phyloP scores from a whole-genome alignment of 352 stramenopile genomes.

The Phytophthora hibernalis region DNA sequence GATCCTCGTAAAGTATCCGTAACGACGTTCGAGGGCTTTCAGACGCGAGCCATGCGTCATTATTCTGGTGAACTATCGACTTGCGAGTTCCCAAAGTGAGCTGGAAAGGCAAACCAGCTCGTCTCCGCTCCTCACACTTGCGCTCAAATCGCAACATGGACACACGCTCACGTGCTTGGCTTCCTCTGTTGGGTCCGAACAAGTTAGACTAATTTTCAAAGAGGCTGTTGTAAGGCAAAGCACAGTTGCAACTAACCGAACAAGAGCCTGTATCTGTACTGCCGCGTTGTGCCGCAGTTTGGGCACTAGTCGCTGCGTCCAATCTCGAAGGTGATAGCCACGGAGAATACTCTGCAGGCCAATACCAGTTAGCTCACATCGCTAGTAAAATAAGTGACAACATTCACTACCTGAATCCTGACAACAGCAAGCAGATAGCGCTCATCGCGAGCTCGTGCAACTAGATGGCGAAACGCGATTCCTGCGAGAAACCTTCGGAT shows the following conservation, averaged over 20 bases:
- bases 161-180: conserved; percentile 58
- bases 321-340: conserved; percentile 50
- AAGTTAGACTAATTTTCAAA: conserved; percentile 2
- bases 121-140: conserved; percentile 48
- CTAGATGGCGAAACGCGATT: conserved; percentile 46
- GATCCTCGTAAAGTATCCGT: conserved; percentile 46
- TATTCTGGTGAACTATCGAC: conserved; percentile 8
- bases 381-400: neutral
- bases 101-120: conserved; percentile 44
- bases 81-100: conserved; percentile 51
- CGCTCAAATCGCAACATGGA: conserved; percentile 60
- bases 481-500: conserved; percentile 62
- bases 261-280: conserved; percentile 64
- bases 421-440: conserved; percentile 45
- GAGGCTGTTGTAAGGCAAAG: neutral
- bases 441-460: conserved; percentile 55
- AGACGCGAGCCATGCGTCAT: neutral
- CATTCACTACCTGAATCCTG: conserved; percentile 53
- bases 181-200: conserved; percentile 35
- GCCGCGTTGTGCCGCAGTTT: conserved; percentile 47
- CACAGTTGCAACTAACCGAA: conserved; percentile 40
- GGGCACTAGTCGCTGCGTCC: conserved; percentile 53
- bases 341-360: conserved; percentile 43
- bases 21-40: conserved; percentile 34
- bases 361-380: conserved; percentile 3